phyloP scores from a whole-genome alignment of 495 filamentous ascomycete species.

The Penicillium nucicola region DNA sequence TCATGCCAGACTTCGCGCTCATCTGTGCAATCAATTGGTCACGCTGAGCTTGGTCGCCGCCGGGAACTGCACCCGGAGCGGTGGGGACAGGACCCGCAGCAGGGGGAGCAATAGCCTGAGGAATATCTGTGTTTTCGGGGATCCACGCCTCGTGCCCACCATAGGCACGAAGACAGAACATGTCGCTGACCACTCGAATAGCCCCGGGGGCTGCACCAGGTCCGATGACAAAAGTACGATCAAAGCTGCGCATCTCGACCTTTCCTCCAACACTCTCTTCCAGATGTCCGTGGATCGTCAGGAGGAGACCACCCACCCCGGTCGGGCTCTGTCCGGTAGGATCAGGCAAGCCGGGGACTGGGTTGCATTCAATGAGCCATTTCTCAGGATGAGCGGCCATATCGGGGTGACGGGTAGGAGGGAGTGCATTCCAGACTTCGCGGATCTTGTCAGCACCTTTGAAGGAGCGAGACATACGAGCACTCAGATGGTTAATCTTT shows the following conservation, averaged over 20 bases:
- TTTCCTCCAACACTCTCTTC: slow-evolving; percentile 63
- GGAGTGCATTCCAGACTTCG: slow-evolving; percentile 65
- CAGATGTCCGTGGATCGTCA: slow-evolving; percentile 79
- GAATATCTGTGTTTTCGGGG: slow-evolving; percentile 37
- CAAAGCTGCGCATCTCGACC: slow-evolving; percentile 70
- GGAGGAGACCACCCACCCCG: slow-evolving; percentile 73
- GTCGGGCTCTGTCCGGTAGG: slow-evolving; percentile 57
- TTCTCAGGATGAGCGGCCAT: slow-evolving; percentile 56
- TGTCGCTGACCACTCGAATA: slow-evolving; percentile 78
- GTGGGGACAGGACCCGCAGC: slow-evolving; percentile 5
- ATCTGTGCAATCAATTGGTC: slow-evolving; percentile 65
- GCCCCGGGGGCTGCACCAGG: slow-evolving; percentile 61
- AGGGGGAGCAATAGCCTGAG: slow-evolving; percentile 12
- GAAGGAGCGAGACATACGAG: slow-evolving; percentile 62
- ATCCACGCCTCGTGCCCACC: slow-evolving; percentile 61
- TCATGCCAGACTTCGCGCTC: slow-evolving; percentile 69
- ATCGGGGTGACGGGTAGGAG: slow-evolving; percentile 72
- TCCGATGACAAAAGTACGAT: slow-evolving; percentile 79
- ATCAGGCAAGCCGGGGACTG: slow-evolving; percentile 68
- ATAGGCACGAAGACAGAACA: slow-evolving; percentile 66
- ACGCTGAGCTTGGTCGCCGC: slow-evolving; percentile 46
- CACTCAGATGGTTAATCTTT: slow-evolving; percentile 56
- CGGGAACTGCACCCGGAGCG: slow-evolving; percentile 16
- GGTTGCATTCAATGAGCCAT: slow-evolving; percentile 81
- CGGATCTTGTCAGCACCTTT: slow-evolving; percentile 64